Evolutionary conservation across 768 basidiomycete genomes (phyloP).

Genomic region (Lyophyllum semitale): DNA sequence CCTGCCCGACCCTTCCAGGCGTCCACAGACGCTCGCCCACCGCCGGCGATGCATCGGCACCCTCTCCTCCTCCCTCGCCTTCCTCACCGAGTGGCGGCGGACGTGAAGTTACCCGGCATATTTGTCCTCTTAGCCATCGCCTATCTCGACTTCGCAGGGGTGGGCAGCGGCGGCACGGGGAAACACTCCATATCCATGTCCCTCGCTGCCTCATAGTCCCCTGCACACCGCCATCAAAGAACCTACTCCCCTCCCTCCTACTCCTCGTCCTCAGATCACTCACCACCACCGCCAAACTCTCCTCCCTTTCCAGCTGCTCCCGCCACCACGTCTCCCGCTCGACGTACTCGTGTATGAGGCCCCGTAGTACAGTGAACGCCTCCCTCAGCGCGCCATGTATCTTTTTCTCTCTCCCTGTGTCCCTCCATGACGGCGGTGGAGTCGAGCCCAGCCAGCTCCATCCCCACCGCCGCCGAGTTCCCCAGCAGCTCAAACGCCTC

Average conservation of each 20-base stretch:
- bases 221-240: slow-evolving; percentile 41
- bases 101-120: background rate
- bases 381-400: slow-evolving; percentile 49
- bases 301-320: slow-evolving; percentile 68
- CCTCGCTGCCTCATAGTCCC: slow-evolving; percentile 18
- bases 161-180: background rate
- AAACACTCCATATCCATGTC: background rate
- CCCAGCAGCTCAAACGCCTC: slow-evolving; percentile 64
- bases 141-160: background rate
- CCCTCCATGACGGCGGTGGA: slow-evolving; percentile 39
- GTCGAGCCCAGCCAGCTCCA: slow-evolving; percentile 74
- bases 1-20: slow-evolving; percentile 52
- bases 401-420: slow-evolving; percentile 9
- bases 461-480: slow-evolving; percentile 70
- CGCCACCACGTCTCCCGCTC: slow-evolving; percentile 84
- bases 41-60: slow-evolving; percentile 74
- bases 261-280: slow-evolving; percentile 68
- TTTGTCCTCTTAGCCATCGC: background rate
- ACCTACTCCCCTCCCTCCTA: slow-evolving; percentile 58
- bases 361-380: slow-evolving; percentile 56
- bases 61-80: slow-evolving; percentile 73
- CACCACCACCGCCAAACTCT: slow-evolving; percentile 84
- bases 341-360: slow-evolving; percentile 64
- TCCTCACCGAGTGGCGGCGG: slow-evolving; percentile 50
- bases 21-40: slow-evolving; percentile 91